Conservation (phyloP, 192 early-diverging fungal species). For the Lobosporangium transversale region DNA sequence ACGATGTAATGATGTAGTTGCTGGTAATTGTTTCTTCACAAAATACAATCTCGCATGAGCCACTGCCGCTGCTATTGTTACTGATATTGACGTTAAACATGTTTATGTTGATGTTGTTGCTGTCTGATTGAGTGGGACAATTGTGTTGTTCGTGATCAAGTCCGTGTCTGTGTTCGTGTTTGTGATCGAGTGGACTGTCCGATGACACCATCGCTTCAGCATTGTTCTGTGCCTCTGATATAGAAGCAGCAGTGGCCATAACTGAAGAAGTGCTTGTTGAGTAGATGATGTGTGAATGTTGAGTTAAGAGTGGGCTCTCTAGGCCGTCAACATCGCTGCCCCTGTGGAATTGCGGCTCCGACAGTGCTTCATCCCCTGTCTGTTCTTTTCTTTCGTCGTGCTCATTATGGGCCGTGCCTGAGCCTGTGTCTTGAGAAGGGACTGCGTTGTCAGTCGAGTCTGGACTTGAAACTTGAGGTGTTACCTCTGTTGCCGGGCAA, state of each 20-base stretch:
- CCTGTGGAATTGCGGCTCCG: slow-evolving; percentile 17
- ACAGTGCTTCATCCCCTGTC: slow-evolving; percentile 1
- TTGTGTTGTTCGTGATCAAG: neutral
- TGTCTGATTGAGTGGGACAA: no score
- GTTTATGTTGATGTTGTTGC: neutral
- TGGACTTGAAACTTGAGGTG: no score
- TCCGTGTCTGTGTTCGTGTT: slow-evolving; percentile 4
- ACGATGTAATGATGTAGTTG: no score
- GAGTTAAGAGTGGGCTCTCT: slow-evolving; percentile 19
- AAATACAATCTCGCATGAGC: slow-evolving; percentile 5
- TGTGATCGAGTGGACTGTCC: slow-evolving; percentile 4
- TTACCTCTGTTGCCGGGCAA: no score
- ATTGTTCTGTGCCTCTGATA: neutral
- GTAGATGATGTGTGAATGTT: slow-evolving; percentile 35
- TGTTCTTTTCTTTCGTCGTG: slow-evolving; percentile 1
- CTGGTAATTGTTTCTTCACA: no score
- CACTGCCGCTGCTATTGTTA: no score
- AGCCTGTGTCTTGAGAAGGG: no score
- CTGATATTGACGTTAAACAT: neutral
- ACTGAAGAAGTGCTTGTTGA: neutral
- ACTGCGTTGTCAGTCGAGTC: no score
- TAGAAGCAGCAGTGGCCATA: no score
- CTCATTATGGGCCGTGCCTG: no score
- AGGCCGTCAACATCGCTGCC: neutral
- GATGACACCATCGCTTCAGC: no score